These are phyloP conservation scores for Dorcoceras hygrometricum DNA, from an alignment of 257 asterid genomes.

Conservation along the genomic window DNA sequence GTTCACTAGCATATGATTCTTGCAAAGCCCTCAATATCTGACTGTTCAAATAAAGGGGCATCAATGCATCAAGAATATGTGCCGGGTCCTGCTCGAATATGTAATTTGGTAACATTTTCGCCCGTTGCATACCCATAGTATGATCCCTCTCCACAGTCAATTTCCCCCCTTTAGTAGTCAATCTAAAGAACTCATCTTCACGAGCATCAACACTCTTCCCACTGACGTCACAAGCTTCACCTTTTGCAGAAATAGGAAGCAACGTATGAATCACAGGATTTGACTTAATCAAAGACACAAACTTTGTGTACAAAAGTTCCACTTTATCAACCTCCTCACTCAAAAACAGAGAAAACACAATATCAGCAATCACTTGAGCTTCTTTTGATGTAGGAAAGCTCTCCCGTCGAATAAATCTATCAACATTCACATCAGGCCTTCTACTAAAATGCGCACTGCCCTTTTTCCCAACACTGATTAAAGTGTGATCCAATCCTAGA, in stretches of 20 bases:
- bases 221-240: slow-evolving; percentile 47
- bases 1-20: slow-evolving; percentile 80
- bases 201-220: slow-evolving; percentile 50
- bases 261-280: slow-evolving; percentile 54
- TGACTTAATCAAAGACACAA: slow-evolving; percentile 64
- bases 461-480: slow-evolving; percentile 65
- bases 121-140: slow-evolving; percentile 18
- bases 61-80: slow-evolving; percentile 73
- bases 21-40: slow-evolving; percentile 77
- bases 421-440: slow-evolving; percentile 35
- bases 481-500: slow-evolving; percentile 45
- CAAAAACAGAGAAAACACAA: slow-evolving; percentile 59
- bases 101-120: slow-evolving; percentile 33
- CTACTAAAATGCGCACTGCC: slow-evolving; percentile 56
- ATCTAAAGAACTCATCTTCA: slow-evolving; percentile 62
- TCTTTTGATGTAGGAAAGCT: slow-evolving; percentile 62
- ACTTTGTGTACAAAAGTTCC: slow-evolving; percentile 70
- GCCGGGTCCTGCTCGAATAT: slow-evolving; percentile 84
- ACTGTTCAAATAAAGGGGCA: slow-evolving; percentile 78
- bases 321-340: slow-evolving; percentile 74
- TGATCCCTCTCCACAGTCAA: slow-evolving; percentile 58
- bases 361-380: slow-evolving; percentile 73
- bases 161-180: slow-evolving; percentile 64
- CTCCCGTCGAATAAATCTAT: slow-evolving; percentile 46
- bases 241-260: slow-evolving; percentile 59